phyloP scores from a whole-genome alignment of 2,329 filamentous ascomycete genomes.

The Aureobasidium sp. region DNA sequence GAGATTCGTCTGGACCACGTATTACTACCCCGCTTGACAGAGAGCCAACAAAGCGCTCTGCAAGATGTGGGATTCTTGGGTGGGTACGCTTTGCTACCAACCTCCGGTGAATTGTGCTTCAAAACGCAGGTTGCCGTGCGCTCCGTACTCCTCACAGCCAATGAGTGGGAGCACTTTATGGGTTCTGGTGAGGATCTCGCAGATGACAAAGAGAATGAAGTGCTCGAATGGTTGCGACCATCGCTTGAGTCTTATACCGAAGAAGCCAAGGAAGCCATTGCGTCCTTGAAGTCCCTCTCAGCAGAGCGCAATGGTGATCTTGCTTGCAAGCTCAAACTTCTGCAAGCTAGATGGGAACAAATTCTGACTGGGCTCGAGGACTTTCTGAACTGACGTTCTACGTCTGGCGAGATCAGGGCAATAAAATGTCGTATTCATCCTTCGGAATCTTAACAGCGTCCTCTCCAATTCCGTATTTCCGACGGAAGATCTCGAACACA shows the following conservation, averaged over 20 bases:
- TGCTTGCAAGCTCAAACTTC: conserved; percentile 14
- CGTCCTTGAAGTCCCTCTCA: conserved; percentile 15
- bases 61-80: conserved; percentile 39
- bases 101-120: conserved; percentile 33
- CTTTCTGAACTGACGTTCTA: not conserved
- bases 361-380: conserved; percentile 25
- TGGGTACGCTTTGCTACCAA: conserved; percentile 27
- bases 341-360: conserved; percentile 33
- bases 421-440: conserved; percentile 65
- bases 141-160: conserved; percentile 29
- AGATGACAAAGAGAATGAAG: conserved; percentile 23
- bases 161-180: conserved; percentile 33
- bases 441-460: conserved; percentile 59
- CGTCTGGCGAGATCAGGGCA: conserved; percentile 36
- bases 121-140: conserved; percentile 41
- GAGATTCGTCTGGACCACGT: conserved; percentile 36
- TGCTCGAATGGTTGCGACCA: conserved; percentile 22
- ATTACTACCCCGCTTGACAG: conserved; percentile 33
- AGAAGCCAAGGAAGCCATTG: conserved; percentile 3
- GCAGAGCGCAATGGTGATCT: not conserved
- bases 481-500: conserved; percentile 68
- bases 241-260: conserved; percentile 17
- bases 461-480: conserved; percentile 60
- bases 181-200: conserved; percentile 29
- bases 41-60: conserved; percentile 29